These are phyloP conservation scores for Kluyveromyces wickerhamii DNA, from an alignment of 805 yeast genomes.

Conservation along the genomic window DNA sequence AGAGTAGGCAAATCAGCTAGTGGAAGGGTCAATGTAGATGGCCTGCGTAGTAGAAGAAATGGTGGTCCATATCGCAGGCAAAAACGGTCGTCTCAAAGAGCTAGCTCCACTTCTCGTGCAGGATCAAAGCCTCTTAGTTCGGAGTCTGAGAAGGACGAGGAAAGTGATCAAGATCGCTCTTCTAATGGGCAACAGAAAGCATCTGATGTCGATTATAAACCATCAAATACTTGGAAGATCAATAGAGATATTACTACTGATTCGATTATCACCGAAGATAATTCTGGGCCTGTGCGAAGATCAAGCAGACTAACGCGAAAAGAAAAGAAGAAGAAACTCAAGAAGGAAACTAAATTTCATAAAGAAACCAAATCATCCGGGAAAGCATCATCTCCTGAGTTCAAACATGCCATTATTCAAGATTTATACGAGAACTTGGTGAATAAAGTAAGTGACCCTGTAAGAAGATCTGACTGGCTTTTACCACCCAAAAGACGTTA, in stretches of 20 bases:
- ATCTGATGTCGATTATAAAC: conserved; percentile 5
- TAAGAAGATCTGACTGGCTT: conserved; percentile 31
- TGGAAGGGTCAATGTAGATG: conserved; percentile 26
- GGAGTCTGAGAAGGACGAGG: conserved; percentile 9
- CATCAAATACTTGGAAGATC: conserved; percentile 2
- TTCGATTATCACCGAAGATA: conserved; percentile 10
- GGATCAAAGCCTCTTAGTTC: conserved; percentile 6
- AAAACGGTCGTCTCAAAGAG: conserved; percentile 9
- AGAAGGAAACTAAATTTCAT: conserved; percentile 5
- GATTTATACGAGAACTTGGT: conserved; percentile 27
- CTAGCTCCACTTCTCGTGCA: conserved; percentile 8
- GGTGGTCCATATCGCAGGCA: conserved; percentile 22
- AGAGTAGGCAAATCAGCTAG: conserved; percentile 27
- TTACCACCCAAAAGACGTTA: conserved; percentile 25
- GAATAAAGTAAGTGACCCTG: conserved; percentile 23
- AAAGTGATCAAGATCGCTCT: conserved; percentile 7
- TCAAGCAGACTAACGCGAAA: conserved; percentile 21
- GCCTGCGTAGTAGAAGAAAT: conserved; percentile 22
- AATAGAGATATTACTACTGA: conserved; percentile 12
- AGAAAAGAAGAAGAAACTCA: conserved; percentile 9
- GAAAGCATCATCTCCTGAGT: conserved; percentile 1
- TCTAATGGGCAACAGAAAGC: background rate
- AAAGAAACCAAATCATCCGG: conserved; percentile 5
- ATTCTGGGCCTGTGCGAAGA: conserved; percentile 14
- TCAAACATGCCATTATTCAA: conserved; percentile 10